Evolutionary conservation across 2,329 filamentous ascomycete species (phyloP).

Genomic region (Aureobasidium sp.): DNA sequence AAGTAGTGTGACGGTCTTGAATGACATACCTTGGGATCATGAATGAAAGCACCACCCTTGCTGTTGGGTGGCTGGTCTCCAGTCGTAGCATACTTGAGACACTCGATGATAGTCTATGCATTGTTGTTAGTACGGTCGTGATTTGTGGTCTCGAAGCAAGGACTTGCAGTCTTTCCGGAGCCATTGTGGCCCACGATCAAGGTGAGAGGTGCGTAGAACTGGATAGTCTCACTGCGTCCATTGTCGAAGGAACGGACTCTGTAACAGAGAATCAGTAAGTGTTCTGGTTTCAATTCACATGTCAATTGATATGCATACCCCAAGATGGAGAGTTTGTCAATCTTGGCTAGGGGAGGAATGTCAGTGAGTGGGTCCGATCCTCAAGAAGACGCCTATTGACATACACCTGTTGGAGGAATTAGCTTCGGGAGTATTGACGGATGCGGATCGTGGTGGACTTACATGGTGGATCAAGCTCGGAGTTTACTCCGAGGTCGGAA

Average conservation of each 20-base stretch:
- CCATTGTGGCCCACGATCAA: conserved; percentile 97
- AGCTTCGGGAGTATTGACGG: neutral
- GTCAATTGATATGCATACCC: conserved; percentile 43
- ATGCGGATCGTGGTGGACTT: neutral
- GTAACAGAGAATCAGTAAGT: conserved; percentile 10
- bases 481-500: neutral
- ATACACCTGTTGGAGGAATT: conserved; percentile 15
- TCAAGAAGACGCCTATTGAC: neutral
- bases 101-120: conserved; percentile 79
- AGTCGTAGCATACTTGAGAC: conserved; percentile 94
- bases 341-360: conserved; percentile 60
- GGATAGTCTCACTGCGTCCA: conserved; percentile 64
- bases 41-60: conserved; percentile 83
- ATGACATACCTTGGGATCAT: conserved; percentile 71
- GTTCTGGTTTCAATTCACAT: neutral
- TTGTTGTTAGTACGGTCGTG: conserved; percentile 21
- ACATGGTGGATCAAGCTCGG: conserved; percentile 13
- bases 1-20: neutral
- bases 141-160: neutral
- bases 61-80: conserved; percentile 89
- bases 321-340: conserved; percentile 81
- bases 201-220: conserved; percentile 84
- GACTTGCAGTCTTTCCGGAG: conserved; percentile 74
- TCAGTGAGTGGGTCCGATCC: conserved; percentile 2
- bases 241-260: conserved; percentile 81